These are phyloP conservation scores for Dendrobium catenatum DNA, from an alignment of 106 monocot genomes.

Conservation along the genomic window DNA sequence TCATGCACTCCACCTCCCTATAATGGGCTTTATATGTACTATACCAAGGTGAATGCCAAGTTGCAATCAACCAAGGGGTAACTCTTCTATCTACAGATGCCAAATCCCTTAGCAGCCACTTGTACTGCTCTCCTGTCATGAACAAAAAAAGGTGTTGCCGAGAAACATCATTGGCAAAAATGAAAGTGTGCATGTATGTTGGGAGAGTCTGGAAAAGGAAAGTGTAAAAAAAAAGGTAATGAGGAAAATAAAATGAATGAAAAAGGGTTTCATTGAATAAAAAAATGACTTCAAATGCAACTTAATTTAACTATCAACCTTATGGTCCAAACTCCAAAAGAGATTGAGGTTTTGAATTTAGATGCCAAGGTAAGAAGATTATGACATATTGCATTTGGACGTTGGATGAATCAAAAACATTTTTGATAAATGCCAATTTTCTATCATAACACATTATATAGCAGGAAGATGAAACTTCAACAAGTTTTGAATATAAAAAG, in stretches of 20 bases:
- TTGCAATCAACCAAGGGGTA: slow-evolving; percentile 86
- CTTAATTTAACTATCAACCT: not conserved
- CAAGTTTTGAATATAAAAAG: not conserved
- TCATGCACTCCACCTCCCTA: slow-evolving; percentile 90
- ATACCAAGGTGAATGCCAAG: slow-evolving; percentile 94
- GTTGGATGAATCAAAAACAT: not conserved
- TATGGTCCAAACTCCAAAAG: not conserved
- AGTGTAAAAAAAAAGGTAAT: no score
- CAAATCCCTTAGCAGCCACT: slow-evolving; percentile 76
- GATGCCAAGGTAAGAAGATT: not conserved
- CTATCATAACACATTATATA: not conserved
- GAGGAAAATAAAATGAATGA: not conserved
- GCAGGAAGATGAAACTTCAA: not conserved
- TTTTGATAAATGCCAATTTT: not conserved
- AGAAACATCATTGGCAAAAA: not conserved
- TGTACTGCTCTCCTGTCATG: slow-evolving; percentile 61
- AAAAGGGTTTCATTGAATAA: not conserved
- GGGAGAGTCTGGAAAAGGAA: not conserved
- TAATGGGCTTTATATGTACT: slow-evolving; percentile 78
- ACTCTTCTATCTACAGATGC: slow-evolving; percentile 55
- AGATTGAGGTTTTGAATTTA: not conserved
- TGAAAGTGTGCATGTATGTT: not conserved
- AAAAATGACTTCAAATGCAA: not conserved
- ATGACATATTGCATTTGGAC: not conserved
- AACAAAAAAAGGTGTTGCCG: not conserved